Conservation (phyloP, 2,329 filamentous ascomycete genomes). For the Cordyceps cateniannulata region DNA sequence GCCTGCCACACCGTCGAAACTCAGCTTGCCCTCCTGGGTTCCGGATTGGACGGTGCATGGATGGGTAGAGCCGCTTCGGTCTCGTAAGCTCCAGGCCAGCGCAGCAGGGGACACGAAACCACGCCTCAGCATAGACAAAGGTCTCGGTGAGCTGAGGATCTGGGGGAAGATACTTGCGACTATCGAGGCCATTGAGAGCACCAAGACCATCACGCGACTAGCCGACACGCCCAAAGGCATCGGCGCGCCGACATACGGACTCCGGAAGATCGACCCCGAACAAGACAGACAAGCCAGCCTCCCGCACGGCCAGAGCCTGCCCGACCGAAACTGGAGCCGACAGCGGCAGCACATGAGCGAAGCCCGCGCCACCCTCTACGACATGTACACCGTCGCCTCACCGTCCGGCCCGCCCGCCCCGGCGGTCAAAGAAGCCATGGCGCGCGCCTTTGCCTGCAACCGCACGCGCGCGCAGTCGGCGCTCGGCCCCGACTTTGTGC, state of each 20-base stretch:
- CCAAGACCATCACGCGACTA: neutral
- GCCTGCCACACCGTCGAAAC: neutral
- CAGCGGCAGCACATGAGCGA: neutral
- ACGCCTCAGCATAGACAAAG: neutral
- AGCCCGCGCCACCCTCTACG: neutral
- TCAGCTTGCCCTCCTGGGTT: constrained; percentile 13
- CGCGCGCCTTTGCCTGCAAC: neutral
- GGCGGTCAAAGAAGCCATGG: neutral
- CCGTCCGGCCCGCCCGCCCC: neutral
- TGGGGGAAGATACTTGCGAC: neutral
- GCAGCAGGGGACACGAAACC: neutral
- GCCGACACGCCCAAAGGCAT: neutral
- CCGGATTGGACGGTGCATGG: too few species aligned
- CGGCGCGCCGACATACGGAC: neutral
- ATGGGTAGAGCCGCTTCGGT: constrained; percentile 13
- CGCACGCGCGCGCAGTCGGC: neutral
- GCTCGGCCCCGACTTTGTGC: neutral
- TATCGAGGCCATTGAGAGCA: neutral
- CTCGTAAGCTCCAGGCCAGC: neutral
- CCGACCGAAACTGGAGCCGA: neutral
- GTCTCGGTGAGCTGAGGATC: neutral
- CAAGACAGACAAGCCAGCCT: too few species aligned
- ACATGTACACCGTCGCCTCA: neutral
- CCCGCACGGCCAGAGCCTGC: neutral
- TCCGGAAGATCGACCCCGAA: neutral